Base-by-base conservation (phyloP, 352 stramenopile genomes). In the Phytophthora litchii region DNA sequence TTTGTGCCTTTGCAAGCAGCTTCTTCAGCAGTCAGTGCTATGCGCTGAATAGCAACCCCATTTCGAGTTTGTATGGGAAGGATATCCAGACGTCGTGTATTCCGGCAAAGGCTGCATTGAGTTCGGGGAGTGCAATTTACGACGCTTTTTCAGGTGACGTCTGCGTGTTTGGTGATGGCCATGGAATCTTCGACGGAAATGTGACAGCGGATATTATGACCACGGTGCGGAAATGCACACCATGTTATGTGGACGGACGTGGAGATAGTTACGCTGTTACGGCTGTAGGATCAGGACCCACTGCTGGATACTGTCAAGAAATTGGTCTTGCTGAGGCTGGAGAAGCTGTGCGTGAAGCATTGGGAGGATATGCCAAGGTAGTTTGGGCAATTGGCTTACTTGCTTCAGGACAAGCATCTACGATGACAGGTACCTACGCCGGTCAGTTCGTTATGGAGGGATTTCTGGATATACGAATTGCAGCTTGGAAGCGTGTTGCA, bases 391-490 rank as follows among this genome's bases (percentile, higher is more conserved):
- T 98, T 29, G 94, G 91, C 0, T 55, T 98, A 41, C 69, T 98
- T 17, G 94, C 94, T 1, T 95, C 94, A 0, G 92, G 92, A 6
- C 90, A 98, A 54, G 88, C 80, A 38, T 91, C 76, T 12, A 96
- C 91, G 4, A 98, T 98, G 79, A 98, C 94, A 1, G 94, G 89
- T 6, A 98, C 94, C 12, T 98, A 97, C 60, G 91, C 94, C 3
- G 92, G 92, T 6, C 94, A 98, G 69, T 97, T 97, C 40, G 86
- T 98, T 17, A 98, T 98, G 86, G 89, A 97, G 49, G 94, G 91
- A 11, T 98, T 98, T 64, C 58, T 98, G 10, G 65, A 96, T 38
- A 72, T 97, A 10, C 66, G 80, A 32, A 80, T 97, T 29, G 64
- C 83, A 2, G 72, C 89, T 1, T 96, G 89, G 79, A 75, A 89